A percentile compares a stretch with the other conserved stretches of the same genome.
phyloP scores from a whole-genome alignment of 768 basidiomycete genomes.

The Boletus tylopilopsis region DNA sequence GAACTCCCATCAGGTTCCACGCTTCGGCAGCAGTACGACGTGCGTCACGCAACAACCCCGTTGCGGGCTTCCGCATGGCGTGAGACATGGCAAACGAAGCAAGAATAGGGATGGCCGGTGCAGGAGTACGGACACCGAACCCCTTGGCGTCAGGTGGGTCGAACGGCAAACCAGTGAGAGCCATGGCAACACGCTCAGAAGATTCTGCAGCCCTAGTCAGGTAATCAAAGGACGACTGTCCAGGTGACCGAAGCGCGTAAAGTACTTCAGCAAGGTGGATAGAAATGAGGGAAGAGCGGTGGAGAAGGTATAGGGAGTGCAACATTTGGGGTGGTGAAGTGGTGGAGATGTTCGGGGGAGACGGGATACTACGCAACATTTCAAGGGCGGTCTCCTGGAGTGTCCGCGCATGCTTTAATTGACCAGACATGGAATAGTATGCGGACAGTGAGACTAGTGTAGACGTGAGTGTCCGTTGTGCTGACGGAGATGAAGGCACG shows the following conservation, averaged over 20 bases:
- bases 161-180: slow-evolving; percentile 44
- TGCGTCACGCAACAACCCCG: slow-evolving; percentile 60
- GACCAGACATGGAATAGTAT: slow-evolving; percentile 57
- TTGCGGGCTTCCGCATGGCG: slow-evolving; percentile 53
- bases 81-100: slow-evolving; percentile 43
- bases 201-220: slow-evolving; percentile 61
- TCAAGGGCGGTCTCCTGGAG: slow-evolving; percentile 54
- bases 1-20: slow-evolving; percentile 69
- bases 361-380: slow-evolving; percentile 52
- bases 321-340: slow-evolving; percentile 56
- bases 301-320: slow-evolving; percentile 63
- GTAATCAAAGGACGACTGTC: slow-evolving; percentile 48
- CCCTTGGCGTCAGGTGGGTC: slow-evolving; percentile 33
- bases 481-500: slow-evolving; percentile 53
- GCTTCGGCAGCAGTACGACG: slow-evolving; percentile 69
- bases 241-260: slow-evolving; percentile 44
- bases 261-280: slow-evolving; percentile 73
- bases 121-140: slow-evolving; percentile 35
- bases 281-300: slow-evolving; percentile 70
- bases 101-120: slow-evolving; percentile 39
- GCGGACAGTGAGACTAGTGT: slow-evolving; percentile 70
- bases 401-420: slow-evolving; percentile 50
- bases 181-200: slow-evolving; percentile 59
- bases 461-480: slow-evolving; percentile 59
- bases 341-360: slow-evolving; percentile 40